Base-by-base conservation (phyloP, 2,329 filamentous ascomycete species). In the Ophiocordyceps camponoti-leonardi region DNA sequence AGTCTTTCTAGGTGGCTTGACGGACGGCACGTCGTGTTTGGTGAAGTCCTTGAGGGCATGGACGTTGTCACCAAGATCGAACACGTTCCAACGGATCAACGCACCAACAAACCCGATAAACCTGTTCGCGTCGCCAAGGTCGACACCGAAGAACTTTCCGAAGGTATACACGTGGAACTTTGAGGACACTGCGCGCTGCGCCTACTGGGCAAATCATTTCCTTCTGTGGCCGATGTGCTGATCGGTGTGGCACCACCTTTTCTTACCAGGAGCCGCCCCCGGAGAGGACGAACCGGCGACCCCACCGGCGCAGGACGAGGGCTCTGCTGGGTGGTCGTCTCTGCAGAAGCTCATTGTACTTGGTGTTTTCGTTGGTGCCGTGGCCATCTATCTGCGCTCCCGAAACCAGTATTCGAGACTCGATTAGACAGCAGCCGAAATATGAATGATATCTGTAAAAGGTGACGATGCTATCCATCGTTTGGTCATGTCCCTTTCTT, bases 131-230 rank as follows among this genome's bases (percentile, higher is more conserved):
- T 93, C 59, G 73, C 64, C 62, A 85, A 87, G 75, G 86, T 82
- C 67, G 86, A 86, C 65, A 84, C 90, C 73, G 70, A 92, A 56
- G 75, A 81, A 63, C 81, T 88, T 53, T 82, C 84, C 62, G 86
- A 92, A 92, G 86, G 86, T 92, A 90, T 86, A 72, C 83, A 87
- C 69, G 76, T 81, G 68, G 85, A 92, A 69, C 83, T 92, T 67
- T 92, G n/a, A 70, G 70, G 67, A 61, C 53, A 50, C 49, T 49
- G 46, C 52, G 50, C 43, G 48, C 46, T 48, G 48, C 49, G 47
- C 44, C 43, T 20, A 44, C 41, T 47, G 37, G 31, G 28, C 31
- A 45, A 48, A 46, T 37, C 23, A 37, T 46, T 43, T 49, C 42
- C 19, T 46, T 52, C 51, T 51, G 49, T 57, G 55, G 56, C 44